Conservation (phyloP, 345 rosid genomes). For the Noccaea bulbosa region DNA sequence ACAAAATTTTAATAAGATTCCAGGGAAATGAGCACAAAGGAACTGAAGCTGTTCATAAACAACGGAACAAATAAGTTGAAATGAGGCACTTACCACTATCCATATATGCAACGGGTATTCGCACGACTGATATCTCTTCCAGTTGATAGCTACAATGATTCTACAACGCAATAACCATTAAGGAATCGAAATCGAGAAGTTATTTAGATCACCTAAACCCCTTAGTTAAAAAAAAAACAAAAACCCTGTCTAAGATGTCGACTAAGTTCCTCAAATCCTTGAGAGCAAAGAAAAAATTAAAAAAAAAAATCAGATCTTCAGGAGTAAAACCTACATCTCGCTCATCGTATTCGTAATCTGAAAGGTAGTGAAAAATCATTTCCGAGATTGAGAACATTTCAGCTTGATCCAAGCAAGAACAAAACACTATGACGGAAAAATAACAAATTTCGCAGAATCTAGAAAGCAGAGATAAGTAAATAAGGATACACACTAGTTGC, state of each 20-base stretch:
- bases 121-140: conserved; percentile 82
- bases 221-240: not conserved
- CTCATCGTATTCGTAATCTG: too few relatives aligned
- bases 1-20: not conserved
- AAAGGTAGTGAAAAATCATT: too few relatives aligned
- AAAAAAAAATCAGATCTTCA: conserved; percentile 9
- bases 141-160: conserved; percentile 84
- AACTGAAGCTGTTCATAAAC: not conserved
- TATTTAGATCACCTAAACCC: conserved; percentile 24
- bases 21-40: not conserved
- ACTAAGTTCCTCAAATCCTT: not conserved
- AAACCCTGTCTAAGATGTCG: not conserved
- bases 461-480: conserved; percentile 5
- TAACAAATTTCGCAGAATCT: not conserved
- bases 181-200: conserved; percentile 34
- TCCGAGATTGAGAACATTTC: not conserved
- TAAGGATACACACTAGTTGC: conserved; percentile 98
- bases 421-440: not conserved
- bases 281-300: conserved; percentile 2
- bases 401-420: conserved; percentile 36
- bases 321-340: not conserved
- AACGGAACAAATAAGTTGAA: not conserved
- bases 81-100: conserved; percentile 78
- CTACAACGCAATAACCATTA: conserved; percentile 45
- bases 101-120: conserved; percentile 92